phyloP scores from a whole-genome alignment of 441 rosid genomes.

The Corymbia citriodora region DNA sequence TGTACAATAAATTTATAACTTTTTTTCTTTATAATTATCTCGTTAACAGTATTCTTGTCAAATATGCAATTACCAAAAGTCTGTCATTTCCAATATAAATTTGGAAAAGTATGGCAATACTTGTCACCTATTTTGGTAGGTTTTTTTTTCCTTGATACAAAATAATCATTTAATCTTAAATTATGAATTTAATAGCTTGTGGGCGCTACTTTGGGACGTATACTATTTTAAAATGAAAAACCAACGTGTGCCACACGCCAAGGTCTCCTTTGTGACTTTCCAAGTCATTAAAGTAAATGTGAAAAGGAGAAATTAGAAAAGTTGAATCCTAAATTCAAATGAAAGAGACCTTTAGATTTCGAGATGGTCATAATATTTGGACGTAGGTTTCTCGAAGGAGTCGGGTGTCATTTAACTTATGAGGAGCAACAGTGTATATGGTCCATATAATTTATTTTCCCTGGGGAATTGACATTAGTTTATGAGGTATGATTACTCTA shows the following conservation, averaged over 20 bases:
- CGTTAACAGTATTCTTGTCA: neutral
- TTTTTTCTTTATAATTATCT: neutral
- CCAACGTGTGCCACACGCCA: neutral
- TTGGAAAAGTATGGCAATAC: neutral
- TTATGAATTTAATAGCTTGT: neutral
- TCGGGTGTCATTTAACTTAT: neutral
- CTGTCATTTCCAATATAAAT: neutral
- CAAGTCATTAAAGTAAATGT: rapidly evolving
- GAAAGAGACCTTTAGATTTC: neutral
- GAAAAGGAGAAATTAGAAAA: neutral
- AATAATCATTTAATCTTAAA: neutral
- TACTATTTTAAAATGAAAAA: neutral
- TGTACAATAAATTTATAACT: too few species aligned
- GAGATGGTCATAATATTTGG: neutral
- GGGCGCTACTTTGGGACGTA: neutral
- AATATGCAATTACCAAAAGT: neutral
- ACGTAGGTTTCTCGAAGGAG: neutral
- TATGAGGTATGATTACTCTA: neutral
- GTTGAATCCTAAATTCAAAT: neutral
- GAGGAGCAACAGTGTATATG: neutral
- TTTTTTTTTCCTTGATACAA: neutral
- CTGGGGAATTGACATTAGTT: neutral
- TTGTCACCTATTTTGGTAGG: neutral
- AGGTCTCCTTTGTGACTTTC: neutral
- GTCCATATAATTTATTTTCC: neutral